Percentiles rank a stretch among this genome's conserved stretches.
These are phyloP conservation scores for Xanthoceras sorbifolium DNA, from an alignment of 345 rosid species.

Conservation along the genomic window DNA sequence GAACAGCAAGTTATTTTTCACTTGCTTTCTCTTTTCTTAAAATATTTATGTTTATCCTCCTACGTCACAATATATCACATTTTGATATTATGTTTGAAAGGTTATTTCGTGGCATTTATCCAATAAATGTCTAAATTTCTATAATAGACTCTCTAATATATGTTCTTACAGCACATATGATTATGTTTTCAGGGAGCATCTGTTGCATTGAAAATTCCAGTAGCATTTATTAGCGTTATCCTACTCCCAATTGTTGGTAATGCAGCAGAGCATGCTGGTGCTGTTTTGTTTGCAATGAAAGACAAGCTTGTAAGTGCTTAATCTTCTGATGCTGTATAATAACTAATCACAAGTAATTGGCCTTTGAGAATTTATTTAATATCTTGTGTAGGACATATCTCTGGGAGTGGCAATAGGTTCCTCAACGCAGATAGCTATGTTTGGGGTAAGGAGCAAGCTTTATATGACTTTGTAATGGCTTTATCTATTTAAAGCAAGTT, in stretches of 20 bases:
- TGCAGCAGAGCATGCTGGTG: conserved; percentile 63
- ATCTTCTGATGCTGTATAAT: background rate
- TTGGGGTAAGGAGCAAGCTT: conserved; percentile 33
- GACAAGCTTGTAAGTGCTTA: conserved; percentile 51
- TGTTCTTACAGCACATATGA: background rate
- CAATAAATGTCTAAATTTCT: no score
- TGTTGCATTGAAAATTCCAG: conserved; percentile 39
- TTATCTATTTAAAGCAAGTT: no score
- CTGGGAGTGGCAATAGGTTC: conserved; percentile 61
- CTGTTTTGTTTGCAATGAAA: conserved; percentile 54
- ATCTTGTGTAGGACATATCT: conserved; percentile 41
- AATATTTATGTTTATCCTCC: background rate
- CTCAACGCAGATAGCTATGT: conserved; percentile 58
- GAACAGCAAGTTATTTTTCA: no score
- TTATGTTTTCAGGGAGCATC: conserved; percentile 46
- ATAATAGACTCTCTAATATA: background rate
- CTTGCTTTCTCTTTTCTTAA: no score
- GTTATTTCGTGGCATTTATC: background rate
- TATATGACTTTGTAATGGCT: background rate
- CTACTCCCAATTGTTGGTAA: conserved; percentile 57
- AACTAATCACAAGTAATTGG: background rate
- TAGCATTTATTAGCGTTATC: conserved; percentile 54
- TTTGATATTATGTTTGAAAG: no score
- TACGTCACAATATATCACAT: background rate
- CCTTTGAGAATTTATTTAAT: background rate